Evolutionary conservation across 2,329 filamentous ascomycete species (phyloP).

Genomic region (Trichophyton simii): DNA sequence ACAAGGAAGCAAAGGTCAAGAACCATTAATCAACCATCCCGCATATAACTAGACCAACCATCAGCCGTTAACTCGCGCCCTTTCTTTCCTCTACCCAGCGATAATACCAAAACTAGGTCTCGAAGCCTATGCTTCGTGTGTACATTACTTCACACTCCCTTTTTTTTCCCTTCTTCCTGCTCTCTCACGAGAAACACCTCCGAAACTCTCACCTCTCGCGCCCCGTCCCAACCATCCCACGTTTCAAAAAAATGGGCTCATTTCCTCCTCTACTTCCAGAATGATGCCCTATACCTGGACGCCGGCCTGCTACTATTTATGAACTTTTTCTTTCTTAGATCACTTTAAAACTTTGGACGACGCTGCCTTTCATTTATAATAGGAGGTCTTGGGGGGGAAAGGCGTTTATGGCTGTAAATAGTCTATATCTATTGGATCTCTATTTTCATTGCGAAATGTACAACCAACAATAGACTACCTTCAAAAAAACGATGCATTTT

Average conservation of each 20-base stretch:
- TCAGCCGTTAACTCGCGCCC: neutral
- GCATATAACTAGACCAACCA: neutral
- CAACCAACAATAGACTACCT: neutral
- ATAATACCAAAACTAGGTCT: neutral
- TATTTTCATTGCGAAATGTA: neutral
- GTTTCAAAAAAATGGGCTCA: neutral
- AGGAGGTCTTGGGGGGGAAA: neutral
- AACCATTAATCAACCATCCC: neutral
- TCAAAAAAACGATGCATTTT: neutral
- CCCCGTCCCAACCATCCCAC: neutral
- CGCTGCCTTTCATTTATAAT: neutral
- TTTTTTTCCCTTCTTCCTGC: neutral
- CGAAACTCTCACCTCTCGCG: neutral
- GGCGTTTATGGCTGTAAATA: neutral
- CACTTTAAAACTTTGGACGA: neutral
- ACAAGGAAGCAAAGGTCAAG: slow-evolving; percentile 12
- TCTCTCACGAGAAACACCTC: neutral
- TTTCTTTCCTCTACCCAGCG: neutral
- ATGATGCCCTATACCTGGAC: neutral
- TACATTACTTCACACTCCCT: neutral
- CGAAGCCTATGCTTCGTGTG: neutral
- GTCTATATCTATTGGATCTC: neutral
- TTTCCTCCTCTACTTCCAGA: neutral
- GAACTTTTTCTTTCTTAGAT: neutral
- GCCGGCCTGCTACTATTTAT: neutral